Evolutionary conservation across 2,329 filamentous ascomycete genomes (phyloP), one percentile per base, ranked within the genome.

Genomic region (Thermothelomyces thermophilus): DNA sequence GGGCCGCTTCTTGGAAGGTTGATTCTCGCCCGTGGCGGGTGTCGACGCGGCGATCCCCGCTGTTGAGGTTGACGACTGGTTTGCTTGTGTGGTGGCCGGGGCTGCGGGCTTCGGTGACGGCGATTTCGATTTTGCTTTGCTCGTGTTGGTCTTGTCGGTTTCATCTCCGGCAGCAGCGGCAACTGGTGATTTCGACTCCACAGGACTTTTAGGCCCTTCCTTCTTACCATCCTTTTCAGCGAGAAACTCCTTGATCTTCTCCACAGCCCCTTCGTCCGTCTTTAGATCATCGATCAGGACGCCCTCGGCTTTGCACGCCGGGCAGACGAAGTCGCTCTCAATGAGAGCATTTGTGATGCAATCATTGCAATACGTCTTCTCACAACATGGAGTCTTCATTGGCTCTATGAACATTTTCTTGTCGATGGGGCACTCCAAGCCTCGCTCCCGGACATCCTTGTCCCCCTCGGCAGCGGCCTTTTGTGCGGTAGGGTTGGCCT

Each of bases 261-360:
- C 75, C 56, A 82, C 79, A 55, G 83, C 80, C 60, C 93, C 88
- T 58, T 88, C 85, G 70, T 97, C 90, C 56, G 83, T 72, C 65
- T 84, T 81, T 60, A 98, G 80, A 70, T 95, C 86, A 77, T 96
- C 91, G 71, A 97, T 87, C 63, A 96, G 76, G 58, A 96, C 88
- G 64, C 88, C 88, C 66, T 95, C 90, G 56, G 85, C 86, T 70
- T 87, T 82, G 75, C 93, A 98, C 60, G 84, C 84, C 57, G 93
- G 93, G 70, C 93, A 98, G 70, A 90, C 77, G 72, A 98, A 90
- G 78, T 98, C 93, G 80, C 86, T 93, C 76, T 97, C 90, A 72
- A 96, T 91, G 71, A 98, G 84, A 71, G 90, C 88, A 80, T 95
- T 95, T 68, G 93, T 94, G 73, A 98, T 96, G 85, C 93, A 98